A percentile compares a stretch with the other conserved stretches of the same genome.
Evolutionary conservation across 2,329 filamentous ascomycete species (phyloP).

Genomic region (Didymosphaeria variabile): DNA sequence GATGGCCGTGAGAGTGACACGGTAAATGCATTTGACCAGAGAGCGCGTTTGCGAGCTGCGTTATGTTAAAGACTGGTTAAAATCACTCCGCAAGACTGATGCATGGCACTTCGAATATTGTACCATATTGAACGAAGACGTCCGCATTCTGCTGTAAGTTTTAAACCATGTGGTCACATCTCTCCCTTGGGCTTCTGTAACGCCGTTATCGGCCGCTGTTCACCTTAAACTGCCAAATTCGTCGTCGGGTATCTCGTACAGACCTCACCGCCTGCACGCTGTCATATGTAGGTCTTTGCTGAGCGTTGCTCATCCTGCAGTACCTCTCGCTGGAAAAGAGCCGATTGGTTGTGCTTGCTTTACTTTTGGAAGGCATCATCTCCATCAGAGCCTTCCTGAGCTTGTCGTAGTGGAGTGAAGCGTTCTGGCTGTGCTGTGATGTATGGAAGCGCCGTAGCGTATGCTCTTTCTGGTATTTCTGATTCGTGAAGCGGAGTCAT

Average conservation of each 20-base stretch:
- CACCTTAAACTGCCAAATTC: background rate
- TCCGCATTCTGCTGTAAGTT: conserved; percentile 27
- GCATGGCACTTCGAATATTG: background rate
- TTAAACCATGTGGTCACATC: conserved; percentile 5
- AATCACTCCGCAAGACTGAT: background rate
- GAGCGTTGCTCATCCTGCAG: conserved; percentile 29
- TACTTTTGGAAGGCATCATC: background rate
- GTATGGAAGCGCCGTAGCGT: background rate
- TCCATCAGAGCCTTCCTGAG: background rate
- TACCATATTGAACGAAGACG: conserved; percentile 2
- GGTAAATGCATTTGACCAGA: too few species aligned
- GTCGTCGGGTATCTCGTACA: background rate
- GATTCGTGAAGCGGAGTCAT: conserved; percentile 3
- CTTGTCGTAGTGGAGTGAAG: background rate
- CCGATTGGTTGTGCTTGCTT: conserved; percentile 33
- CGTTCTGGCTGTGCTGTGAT: background rate
- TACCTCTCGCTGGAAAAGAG: conserved; percentile 25
- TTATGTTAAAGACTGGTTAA: background rate
- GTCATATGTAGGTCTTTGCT: conserved; percentile 24
- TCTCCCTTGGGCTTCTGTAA: conserved; percentile 25
- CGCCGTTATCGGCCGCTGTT: conserved; percentile 2
- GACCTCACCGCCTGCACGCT: conserved; percentile 36
- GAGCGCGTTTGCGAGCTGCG: background rate
- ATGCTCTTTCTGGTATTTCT: background rate
- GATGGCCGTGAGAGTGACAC: too few species aligned